These are phyloP conservation scores for Pseudonectria buxi DNA, from an alignment of 2,329 filamentous ascomycete genomes.

Conservation along the genomic window DNA sequence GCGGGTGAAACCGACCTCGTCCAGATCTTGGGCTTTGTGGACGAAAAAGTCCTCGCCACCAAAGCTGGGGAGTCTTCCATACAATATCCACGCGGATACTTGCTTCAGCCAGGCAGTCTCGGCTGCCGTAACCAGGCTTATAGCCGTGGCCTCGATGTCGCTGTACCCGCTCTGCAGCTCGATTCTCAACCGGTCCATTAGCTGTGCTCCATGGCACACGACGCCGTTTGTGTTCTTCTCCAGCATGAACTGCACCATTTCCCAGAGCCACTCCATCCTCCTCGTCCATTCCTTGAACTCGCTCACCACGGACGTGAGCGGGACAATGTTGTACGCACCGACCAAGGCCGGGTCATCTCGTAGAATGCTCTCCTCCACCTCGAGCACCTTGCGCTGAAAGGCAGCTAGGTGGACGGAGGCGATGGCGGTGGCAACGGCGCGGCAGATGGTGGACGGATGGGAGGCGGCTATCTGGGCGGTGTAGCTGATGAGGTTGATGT, in stretches of 20 bases:
- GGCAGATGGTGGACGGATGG: constrained; percentile 77
- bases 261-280: constrained; percentile 80
- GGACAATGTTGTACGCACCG: constrained; percentile 89
- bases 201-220: constrained; percentile 57
- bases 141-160: constrained; percentile 73
- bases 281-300: constrained; percentile 86
- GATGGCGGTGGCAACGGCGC: constrained; percentile 77
- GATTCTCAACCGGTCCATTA: constrained; percentile 70
- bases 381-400: constrained; percentile 78
- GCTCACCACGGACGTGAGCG: constrained; percentile 73
- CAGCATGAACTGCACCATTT: constrained; percentile 63
- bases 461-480: constrained; percentile 60
- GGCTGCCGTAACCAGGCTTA: constrained; percentile 66
- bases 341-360: constrained; percentile 71
- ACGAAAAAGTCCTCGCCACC: constrained; percentile 87
- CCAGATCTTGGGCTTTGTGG: constrained; percentile 38
- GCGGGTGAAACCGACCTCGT: constrained; percentile 31
- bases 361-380: constrained; percentile 75
- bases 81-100: constrained; percentile 82
- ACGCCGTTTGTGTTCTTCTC: constrained; percentile 25
- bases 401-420: constrained; percentile 65
- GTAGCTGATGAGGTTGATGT: constrained; percentile 63
- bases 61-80: constrained; percentile 73
- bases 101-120: constrained; percentile 91
- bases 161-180: constrained; percentile 83